Base-by-base conservation (phyloP, 306 rosid species). In the Ceratonia siliqua region DNA sequence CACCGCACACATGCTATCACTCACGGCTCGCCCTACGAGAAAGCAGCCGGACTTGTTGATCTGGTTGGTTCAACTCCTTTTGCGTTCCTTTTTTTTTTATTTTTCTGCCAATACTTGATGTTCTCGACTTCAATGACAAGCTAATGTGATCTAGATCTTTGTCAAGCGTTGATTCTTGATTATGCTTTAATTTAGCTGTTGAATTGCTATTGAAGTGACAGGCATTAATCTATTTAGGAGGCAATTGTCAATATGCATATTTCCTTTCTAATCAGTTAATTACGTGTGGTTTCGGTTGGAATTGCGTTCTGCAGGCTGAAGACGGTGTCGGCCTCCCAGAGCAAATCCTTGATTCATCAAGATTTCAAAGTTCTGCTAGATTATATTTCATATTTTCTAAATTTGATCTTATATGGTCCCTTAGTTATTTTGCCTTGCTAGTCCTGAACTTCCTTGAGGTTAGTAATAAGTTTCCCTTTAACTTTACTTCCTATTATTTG, bases 261-360 rank as follows among this genome's bases (percentile, higher is more conserved):
- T 65, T 65, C 39, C 56, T 66, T 72, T 63, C 32, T 12, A 68
- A 58, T 73, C 32, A 62, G 72, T 68, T 79, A 39, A 71, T 42
- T 77, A 55, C 71, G 50, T 64, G 36, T 74, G 63, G 15, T 70
- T 50, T 73, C 82, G 77, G 70, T 76, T 81, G 75, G 79, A 62
- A 63, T 49, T 77, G 56, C 62, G 45, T 82, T 76, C 49, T 85
- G 81, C 97, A 91, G 98, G 97, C 97, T 67, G 97, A 94, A 79
- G 97, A 94, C 66, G 99, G 99, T 68, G 67, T 87, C 53, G 97
- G 99, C 62, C 55, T 94, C 76, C 99, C 99, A 0, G 99, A 88
- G 89, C 85, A 94, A 81, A 84, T 94, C 75, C 93, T 94, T 50
- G 93, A 88, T 27, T 85, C 84, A 25, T 81, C 96, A 35, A 81